Conservation (phyloP, 108 stramenopile species). For the Chaetoceros muelleri region DNA sequence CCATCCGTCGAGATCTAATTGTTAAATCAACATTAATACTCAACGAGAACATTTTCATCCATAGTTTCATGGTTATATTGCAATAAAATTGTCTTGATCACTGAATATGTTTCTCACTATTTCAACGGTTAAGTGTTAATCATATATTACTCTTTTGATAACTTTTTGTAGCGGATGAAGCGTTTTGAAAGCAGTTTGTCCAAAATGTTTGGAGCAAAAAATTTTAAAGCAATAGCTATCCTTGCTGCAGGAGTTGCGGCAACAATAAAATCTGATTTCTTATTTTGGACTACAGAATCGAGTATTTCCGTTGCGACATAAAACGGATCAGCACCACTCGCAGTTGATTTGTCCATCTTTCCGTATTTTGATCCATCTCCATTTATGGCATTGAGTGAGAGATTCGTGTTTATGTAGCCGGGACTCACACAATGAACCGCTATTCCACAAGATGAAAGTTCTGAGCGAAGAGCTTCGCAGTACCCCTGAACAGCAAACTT, state of each 20-base stretch:
- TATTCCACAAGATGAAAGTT: conserved; percentile 47
- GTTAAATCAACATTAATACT: no score
- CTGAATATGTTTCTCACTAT: no score
- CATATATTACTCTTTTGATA: no score
- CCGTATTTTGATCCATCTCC: conserved; percentile 64
- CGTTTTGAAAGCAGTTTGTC: conserved; percentile 43
- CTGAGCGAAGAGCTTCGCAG: conserved; percentile 66
- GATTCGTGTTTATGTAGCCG: conserved; percentile 72
- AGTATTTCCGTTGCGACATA: conserved; percentile 59
- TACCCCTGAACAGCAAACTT: conserved; percentile 86
- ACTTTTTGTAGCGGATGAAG: no score
- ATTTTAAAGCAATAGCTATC: conserved; percentile 54
- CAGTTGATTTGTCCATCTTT: conserved; percentile 66
- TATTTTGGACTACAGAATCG: conserved; percentile 26
- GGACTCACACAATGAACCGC: conserved; percentile 55
- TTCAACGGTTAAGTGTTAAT: no score
- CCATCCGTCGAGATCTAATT: no score
- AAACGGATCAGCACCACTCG: conserved; percentile 52
- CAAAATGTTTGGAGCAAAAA: conserved; percentile 50
- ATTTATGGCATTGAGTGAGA: conserved; percentile 47
- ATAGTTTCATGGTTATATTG: no score
- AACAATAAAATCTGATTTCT: conserved; percentile 51
- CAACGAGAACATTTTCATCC: no score
- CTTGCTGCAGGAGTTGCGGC: conserved; percentile 54
- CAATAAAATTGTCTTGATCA: no score